A percentile compares a stretch with the other conserved stretches of the same genome.
Conservation (phyloP, 1,139 yeast species). For the Sugiyamaella xylanicola region DNA sequence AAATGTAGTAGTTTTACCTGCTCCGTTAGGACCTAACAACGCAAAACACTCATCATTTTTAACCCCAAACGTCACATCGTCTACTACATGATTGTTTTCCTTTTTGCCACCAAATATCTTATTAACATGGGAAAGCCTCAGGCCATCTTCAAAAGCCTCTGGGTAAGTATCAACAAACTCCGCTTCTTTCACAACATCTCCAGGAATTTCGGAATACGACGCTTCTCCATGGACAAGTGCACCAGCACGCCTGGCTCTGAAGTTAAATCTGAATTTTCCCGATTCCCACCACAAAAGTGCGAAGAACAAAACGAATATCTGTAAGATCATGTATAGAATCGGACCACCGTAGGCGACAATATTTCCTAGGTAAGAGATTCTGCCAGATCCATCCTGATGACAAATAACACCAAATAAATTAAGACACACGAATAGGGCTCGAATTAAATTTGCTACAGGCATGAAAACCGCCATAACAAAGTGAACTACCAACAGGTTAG, state of each 20-base stretch:
- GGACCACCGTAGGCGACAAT: constrained; percentile 44
- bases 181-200: constrained; percentile 28
- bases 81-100: constrained; percentile 35
- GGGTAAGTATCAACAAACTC: constrained; percentile 26
- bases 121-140: constrained; percentile 38
- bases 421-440: constrained; percentile 41
- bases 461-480: constrained; percentile 38
- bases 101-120: constrained; percentile 34
- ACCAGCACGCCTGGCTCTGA: not conserved
- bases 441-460: constrained; percentile 39
- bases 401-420: constrained; percentile 43
- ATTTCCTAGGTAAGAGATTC: constrained; percentile 37
- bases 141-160: constrained; percentile 32
- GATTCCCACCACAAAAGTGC: constrained; percentile 43
- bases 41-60: constrained; percentile 43
- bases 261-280: constrained; percentile 33
- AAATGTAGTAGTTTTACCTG: constrained; percentile 89
- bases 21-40: constrained; percentile 91
- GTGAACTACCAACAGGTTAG: constrained; percentile 33
- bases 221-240: not conserved
- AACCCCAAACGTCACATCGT: constrained; percentile 43
- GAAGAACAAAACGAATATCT: constrained; percentile 32
- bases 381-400: constrained; percentile 27
- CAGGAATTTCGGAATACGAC: not conserved
- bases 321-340: constrained; percentile 40